Base-by-base conservation (phyloP, 495 filamentous ascomycete genomes). In the Talaromyces adpressus region DNA sequence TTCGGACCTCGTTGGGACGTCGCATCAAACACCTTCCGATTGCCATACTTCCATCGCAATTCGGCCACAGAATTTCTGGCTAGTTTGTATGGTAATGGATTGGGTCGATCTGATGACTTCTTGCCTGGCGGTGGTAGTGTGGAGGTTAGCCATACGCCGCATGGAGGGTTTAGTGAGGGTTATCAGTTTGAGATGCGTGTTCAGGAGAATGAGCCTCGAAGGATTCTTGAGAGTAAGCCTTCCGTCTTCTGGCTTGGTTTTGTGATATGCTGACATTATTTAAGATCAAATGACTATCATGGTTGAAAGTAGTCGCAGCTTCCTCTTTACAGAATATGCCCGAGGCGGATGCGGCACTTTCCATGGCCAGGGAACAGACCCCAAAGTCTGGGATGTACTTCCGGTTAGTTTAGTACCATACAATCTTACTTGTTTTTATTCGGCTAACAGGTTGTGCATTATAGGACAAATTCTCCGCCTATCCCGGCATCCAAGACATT, bases 1-100 rank as follows among this genome's bases (percentile, higher is more conserved):
- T 77, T 79, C 53, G 76, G 76, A 0, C 76, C 76, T 3, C 71
- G 74, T 8, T 79, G 76, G 76, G 76, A 79, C 64, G 73, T 75
- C 4, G 74, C 76, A 2, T 72, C 73, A 45, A 79, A 79, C 62
- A 77, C 75, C 0, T 79, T 79, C 65, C 72, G 76, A 2, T 68
- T 76, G 1, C 73, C 76, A 1, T 79, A 79, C 59, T 79, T 79
- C 68, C 76, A 77, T 54, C 76, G 76, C 36, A 79, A 76, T 63
- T 70, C 73, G 14, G 76, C 76, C 4, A 75, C 76, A 0, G 76
- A 79, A 63, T 76, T 79, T 63, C 62, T 79, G 54, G 76, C 76
- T 4, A 73, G 65, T 63, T 39, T 79, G 20, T 79, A 79, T 52
- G 76, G 76, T 3, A 71, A 69, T 57, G 76, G 76, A 23, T 66